phyloP scores from a whole-genome alignment of 345 rosid species.

The Hibiscus syriacus region DNA sequence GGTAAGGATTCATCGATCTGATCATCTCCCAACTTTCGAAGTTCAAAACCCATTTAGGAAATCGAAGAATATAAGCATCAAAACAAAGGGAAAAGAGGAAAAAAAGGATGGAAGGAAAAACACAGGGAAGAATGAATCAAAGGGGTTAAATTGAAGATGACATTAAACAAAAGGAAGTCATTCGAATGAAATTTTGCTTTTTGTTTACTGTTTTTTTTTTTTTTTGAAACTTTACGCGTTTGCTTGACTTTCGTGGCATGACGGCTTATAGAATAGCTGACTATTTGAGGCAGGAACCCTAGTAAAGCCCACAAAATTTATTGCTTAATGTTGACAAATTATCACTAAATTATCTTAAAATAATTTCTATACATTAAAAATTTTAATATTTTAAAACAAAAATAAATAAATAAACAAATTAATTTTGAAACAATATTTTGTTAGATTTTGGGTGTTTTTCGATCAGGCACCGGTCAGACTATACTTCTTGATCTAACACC shows the following conservation, averaged over 20 bases:
- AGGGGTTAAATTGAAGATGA: neutral
- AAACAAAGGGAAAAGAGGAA: neutral
- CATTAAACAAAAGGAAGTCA: neutral
- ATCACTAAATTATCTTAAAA: no score
- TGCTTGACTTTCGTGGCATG: conserved; percentile 3
- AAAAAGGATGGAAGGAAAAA: no score
- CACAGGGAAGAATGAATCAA: neutral
- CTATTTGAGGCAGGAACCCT: neutral
- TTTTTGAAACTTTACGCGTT: neutral
- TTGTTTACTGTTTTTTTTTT: neutral
- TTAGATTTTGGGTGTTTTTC: no score
- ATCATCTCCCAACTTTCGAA: no score
- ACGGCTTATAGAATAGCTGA: neutral
- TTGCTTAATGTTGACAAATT: no score
- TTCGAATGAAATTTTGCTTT: neutral
- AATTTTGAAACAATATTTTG: no score
- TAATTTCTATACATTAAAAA: no score
- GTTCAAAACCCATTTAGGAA: conserved; percentile 8
- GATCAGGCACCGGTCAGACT: no score
- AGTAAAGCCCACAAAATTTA: neutral
- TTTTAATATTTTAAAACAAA: no score
- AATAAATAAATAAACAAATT: no score
- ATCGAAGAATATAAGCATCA: conserved; percentile 4
- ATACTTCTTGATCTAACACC: no score
- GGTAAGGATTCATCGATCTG: neutral